Evolutionary conservation across 257 asterid genomes (phyloP), one percentile per base, ranked within the genome.

Genomic region (Solanum rostratum): DNA sequence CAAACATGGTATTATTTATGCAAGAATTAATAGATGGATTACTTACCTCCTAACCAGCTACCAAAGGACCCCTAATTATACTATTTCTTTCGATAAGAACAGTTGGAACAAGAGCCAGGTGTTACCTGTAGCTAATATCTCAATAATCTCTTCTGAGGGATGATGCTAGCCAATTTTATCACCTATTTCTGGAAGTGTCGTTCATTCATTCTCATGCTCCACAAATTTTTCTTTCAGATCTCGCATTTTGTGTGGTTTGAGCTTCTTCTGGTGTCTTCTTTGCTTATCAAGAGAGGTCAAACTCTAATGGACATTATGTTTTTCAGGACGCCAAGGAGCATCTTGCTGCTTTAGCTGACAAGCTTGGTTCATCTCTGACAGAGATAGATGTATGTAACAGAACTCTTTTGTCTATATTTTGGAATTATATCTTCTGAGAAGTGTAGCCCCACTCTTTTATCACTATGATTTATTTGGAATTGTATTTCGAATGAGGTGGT

Each of bases 281-380:
- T 46, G 63, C 65, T 65, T 81, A 84, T 57, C 27, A 43, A 11
- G 63, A 11, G 63, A 41, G 46, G 73, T 66, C 83, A 76, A 87
- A 83, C 83, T 85, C 46, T 81, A 15, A 66, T 50, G 16, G 63
- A 27, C 46, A 46, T 71, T 87, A 57, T 83, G 83, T 10, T 83
- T 91, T 88, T 78, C 94, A 97, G 99, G 99, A 97, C 59, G 99
- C 98, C 37, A 97, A 97, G 91, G 99, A 97, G 89, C 99, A 97
- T 91, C 98, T 97, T 84, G 93, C 94, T 76, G 98, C 99, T 82
- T 87, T 97, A 88, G 99, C 95, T 63, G 97, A 95, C 92, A 95
- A 97, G 91, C 98, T 97, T 91, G 99, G 98, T 85, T 65, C 95
- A 66, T 93, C 99, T 84, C 90, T 97, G 85, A 92, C 94, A 84